These are phyloP conservation scores for Gomphus bonarii DNA, from an alignment of 1,284 basidiomycete genomes.

Conservation along the genomic window DNA sequence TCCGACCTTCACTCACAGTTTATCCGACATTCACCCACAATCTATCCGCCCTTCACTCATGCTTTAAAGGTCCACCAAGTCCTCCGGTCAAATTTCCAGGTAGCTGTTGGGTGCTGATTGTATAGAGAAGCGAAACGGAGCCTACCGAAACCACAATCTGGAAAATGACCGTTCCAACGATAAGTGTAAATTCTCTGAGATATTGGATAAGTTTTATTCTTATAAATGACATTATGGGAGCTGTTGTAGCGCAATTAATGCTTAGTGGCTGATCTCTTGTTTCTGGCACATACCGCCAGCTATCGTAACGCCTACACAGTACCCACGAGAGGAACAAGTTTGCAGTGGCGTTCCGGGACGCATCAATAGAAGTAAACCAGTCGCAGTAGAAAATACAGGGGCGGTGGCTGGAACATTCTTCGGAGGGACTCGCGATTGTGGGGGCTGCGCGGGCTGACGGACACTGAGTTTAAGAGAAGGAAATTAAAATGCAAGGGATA, in stretches of 20 bases:
- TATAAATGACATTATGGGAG: background rate
- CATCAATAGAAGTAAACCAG: slow-evolving; percentile 48
- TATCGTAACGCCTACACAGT: slow-evolving; percentile 49
- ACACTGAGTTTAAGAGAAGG: too few species aligned
- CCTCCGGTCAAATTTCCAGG: slow-evolving; percentile 55
- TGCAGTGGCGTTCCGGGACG: slow-evolving; percentile 54
- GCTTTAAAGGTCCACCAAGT: background rate
- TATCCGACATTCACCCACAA: background rate
- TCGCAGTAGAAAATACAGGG: slow-evolving; percentile 50
- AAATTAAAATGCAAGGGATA: too few species aligned
- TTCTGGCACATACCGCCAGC: slow-evolving; percentile 61
- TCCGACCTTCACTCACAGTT: too few species aligned
- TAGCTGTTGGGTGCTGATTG: slow-evolving; percentile 47
- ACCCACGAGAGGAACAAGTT: slow-evolving; percentile 59
- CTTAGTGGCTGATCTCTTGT: slow-evolving; percentile 69
- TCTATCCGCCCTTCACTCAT: background rate
- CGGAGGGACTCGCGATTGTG: slow-evolving; percentile 41
- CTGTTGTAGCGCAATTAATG: too few species aligned
- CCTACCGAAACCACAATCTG: slow-evolving; percentile 56
- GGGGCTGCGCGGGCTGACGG: slow-evolving; percentile 27
- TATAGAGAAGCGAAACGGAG: slow-evolving; percentile 54
- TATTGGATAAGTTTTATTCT: background rate
- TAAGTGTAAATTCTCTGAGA: slow-evolving; percentile 57
- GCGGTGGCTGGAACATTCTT: slow-evolving; percentile 32
- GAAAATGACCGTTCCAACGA: slow-evolving; percentile 55